Evolutionary conservation across 805 yeast genomes (phyloP), one percentile per base, ranked within the genome.

Genomic region (Wickerhamomyces canadensis): DNA sequence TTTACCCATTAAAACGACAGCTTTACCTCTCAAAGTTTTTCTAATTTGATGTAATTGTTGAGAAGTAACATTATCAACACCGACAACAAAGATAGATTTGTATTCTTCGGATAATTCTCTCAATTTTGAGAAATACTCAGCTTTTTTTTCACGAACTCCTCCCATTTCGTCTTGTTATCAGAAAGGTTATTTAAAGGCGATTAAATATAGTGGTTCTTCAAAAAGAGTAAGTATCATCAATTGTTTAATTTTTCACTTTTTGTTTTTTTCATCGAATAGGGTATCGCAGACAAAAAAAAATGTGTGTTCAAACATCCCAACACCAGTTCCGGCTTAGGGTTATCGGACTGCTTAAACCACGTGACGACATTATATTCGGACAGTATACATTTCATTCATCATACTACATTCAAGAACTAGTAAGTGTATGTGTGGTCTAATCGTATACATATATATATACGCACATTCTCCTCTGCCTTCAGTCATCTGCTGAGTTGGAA

Each of bases 21-120:
- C 98, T 46, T 80, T 84, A 57, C 87, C 85, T 78, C 99, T 88
- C 64, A 93, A 82, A 54, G 87, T 72, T 80, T 84, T 88, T 84
- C 99, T 88, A 78, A 88, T 80, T 80, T 93, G 95, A 78, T 93
- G 99, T 96, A 93, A 89, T 78, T 93, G 98, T 80, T 93, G 98
- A 59, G 99, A 93, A 55, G 98, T 86, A 67, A 93, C 99, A 80
- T 93, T 93, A 78, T 93, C 99, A 61, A 93, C 97, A 74, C 98
- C 98, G 67, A 93, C 98, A 59, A 93, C 71, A 91, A 93, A 93
- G 79, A 91, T 78, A 57, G 97, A 88, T 81, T 86, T 85, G 95
- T 84, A 87, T 71, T 88, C 95, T 71, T 85, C 95, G 65, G 93
- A 78, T 68, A 88, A 80, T 70, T 81, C 84, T 80, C 93, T 88